Evolutionary conservation across 768 basidiomycete genomes (phyloP).

Genomic region (Pilatotrama ljubarskyi): DNA sequence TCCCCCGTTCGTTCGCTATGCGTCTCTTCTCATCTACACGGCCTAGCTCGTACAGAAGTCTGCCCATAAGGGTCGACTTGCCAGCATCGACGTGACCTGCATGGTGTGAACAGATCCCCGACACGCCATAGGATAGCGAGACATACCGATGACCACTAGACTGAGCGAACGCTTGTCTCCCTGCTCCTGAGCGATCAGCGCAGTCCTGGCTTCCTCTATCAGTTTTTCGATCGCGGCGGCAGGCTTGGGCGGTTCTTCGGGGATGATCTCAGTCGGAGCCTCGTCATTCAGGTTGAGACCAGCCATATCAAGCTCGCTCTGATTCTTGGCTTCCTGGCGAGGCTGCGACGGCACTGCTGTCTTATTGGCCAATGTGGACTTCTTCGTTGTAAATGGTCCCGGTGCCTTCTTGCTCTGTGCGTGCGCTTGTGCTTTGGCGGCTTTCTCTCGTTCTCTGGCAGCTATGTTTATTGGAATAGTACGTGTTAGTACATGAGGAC

Average conservation of each 20-base stretch:
- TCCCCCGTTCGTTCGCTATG: constrained; percentile 84
- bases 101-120: background rate
- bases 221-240: constrained; percentile 76
- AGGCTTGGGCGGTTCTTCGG: constrained; percentile 57
- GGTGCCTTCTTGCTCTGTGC: constrained; percentile 41
- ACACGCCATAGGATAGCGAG: background rate
- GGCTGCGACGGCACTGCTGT: constrained; percentile 45
- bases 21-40: constrained; percentile 83
- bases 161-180: constrained; percentile 71
- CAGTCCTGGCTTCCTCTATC: constrained; percentile 71
- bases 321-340: constrained; percentile 40
- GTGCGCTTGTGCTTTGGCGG: constrained; percentile 50
- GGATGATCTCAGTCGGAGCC: constrained; percentile 26
- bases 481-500: constrained; percentile 36
- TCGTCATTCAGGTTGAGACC: constrained; percentile 67
- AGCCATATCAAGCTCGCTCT: constrained; percentile 69
- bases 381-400: constrained; percentile 33
- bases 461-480: constrained; percentile 46
- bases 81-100: constrained; percentile 98
- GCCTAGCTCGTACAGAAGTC: constrained; percentile 90
- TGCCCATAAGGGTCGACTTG: constrained; percentile 96
- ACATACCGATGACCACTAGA: constrained; percentile 86
- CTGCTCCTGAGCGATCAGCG: constrained; percentile 46
- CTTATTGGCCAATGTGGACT: constrained; percentile 31
- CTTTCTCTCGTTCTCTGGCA: constrained; percentile 79